Conservation (phyloP, 768 basidiomycete species). For the Termitomyces sp. region DNA sequence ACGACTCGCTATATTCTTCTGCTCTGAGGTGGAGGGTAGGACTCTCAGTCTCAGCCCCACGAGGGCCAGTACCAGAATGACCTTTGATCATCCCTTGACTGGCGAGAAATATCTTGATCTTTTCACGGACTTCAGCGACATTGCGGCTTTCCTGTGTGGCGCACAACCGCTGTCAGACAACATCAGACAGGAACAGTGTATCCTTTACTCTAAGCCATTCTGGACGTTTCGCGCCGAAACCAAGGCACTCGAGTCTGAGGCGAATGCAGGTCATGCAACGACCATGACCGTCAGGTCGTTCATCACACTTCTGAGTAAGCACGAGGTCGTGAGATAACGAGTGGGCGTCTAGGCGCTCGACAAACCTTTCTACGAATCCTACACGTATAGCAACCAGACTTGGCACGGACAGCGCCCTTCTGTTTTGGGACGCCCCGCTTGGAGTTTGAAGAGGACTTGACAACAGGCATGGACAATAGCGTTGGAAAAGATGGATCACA, state of each 20-base stretch:
- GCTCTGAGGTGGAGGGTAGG: conserved; percentile 50
- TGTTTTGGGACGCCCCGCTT: conserved; percentile 60
- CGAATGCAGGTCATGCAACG: conserved; percentile 76
- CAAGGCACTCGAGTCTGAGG: conserved; percentile 79
- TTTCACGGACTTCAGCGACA: conserved; percentile 67
- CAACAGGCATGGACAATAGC: conserved; percentile 32
- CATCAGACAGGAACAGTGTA: background rate
- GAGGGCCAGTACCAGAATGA: conserved; percentile 69
- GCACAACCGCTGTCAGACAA: conserved; percentile 9
- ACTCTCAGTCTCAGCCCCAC: conserved; percentile 52
- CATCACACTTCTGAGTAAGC: conserved; percentile 74
- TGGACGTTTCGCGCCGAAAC: conserved; percentile 82
- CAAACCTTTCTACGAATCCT: conserved; percentile 80
- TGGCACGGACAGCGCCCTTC: conserved; percentile 81
- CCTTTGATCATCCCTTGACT: conserved; percentile 90
- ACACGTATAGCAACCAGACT: conserved; percentile 89
- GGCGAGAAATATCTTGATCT: conserved; percentile 75
- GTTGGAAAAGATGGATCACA: conserved; percentile 7
- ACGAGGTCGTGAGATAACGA: conserved; percentile 19
- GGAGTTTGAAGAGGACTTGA: conserved; percentile 39
- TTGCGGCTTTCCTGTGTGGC: conserved; percentile 55
- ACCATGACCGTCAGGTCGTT: conserved; percentile 57
- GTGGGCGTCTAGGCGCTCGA: conserved; percentile 12
- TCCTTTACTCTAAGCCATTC: conserved; percentile 80
- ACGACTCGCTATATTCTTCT: conserved; percentile 38